Evolutionary conservation across 108 stramenopile species (phyloP).

Genomic region (Cyclotella cryptica): DNA sequence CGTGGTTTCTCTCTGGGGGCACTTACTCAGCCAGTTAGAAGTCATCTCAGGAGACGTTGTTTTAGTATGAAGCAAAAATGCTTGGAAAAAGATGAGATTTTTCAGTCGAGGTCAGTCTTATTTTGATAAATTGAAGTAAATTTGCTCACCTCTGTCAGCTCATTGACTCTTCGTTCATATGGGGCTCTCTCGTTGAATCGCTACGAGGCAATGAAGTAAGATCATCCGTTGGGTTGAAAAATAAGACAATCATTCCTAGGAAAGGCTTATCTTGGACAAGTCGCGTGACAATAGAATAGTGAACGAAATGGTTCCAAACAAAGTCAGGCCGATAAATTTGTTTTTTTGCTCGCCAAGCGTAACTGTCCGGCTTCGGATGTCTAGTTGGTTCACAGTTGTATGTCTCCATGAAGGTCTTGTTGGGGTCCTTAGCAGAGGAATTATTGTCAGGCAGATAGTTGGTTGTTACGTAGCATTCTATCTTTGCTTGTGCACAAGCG

Average conservation of each 20-base stretch:
- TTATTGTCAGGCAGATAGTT: slow-evolving; percentile 25
- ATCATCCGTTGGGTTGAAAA: neutral
- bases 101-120: too few relatives aligned
- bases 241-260: neutral
- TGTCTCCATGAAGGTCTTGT: too few relatives aligned
- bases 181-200: too few relatives aligned
- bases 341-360: slow-evolving; percentile 52
- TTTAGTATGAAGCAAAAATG: too few relatives aligned
- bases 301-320: slow-evolving; percentile 50
- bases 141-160: too few relatives aligned
- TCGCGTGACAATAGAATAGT: slow-evolving; percentile 38
- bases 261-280: slow-evolving; percentile 28
- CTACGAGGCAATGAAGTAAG: too few relatives aligned
- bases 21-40: too few relatives aligned
- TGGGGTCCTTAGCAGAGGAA: slow-evolving; percentile 27
- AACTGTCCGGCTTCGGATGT: slow-evolving; percentile 46
- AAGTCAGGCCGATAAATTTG: slow-evolving; percentile 50
- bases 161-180: too few relatives aligned
- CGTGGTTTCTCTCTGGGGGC: slow-evolving; percentile 19
- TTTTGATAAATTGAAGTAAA: slow-evolving; percentile 29
- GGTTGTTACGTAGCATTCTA: neutral
- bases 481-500: too few relatives aligned
- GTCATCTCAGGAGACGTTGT: too few relatives aligned
- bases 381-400: too few relatives aligned
- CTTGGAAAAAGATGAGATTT: too few relatives aligned